Base-by-base conservation (phyloP, 1,139 yeast species). In the Barnettozyma hawaiiensis region DNA sequence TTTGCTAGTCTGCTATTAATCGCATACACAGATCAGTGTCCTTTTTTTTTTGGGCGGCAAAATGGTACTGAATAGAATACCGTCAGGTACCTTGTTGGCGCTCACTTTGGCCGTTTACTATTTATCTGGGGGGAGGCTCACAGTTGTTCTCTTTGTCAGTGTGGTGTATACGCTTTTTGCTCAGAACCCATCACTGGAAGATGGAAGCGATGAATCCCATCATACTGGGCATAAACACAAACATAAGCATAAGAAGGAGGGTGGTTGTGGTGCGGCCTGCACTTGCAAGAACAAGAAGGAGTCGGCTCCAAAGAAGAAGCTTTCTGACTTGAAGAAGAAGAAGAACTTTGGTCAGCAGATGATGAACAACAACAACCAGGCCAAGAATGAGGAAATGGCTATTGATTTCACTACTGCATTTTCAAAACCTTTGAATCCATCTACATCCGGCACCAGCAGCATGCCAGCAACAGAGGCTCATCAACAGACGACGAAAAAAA, bases 401-500 rank as follows among this genome's bases (percentile, higher is more conserved):
- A 63, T 70, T 18, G 75, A 71, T 48, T 70, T 70, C 55, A 71
- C 75, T 1, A 55, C 67, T 9, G 49, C 64, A 19, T 61, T 53
- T 31, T 46, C 47, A 31, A 50, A 49, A 44, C 49, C 47, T 34
- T 41, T 36, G 28, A 29, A 26, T 21, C 16, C 29, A 31, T 20
- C 28, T 21, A 27, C 51, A 37, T 43, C 39, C 14, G 39, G n/a
- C n/a, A n/a, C n/a, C n/a, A n/a, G n/a, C n/a, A n/a, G n/a, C n/a
- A n/a, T n/a, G n/a, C n/a, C n/a, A n/a, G n/a, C 57, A 18, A 55
- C 56, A 39, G 55, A 53, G 40, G n/a, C 24, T 21, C 31, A 37
- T 14, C 16, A 23, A n/a, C 48, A 49, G 28, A 44, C 47, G 15
- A 54, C 51, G 39, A 50, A 23, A n/a, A 48, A 49, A 29, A 44